phyloP scores from a whole-genome alignment of 2,329 filamentous ascomycete species.

The Neofusicoccum ribis region DNA sequence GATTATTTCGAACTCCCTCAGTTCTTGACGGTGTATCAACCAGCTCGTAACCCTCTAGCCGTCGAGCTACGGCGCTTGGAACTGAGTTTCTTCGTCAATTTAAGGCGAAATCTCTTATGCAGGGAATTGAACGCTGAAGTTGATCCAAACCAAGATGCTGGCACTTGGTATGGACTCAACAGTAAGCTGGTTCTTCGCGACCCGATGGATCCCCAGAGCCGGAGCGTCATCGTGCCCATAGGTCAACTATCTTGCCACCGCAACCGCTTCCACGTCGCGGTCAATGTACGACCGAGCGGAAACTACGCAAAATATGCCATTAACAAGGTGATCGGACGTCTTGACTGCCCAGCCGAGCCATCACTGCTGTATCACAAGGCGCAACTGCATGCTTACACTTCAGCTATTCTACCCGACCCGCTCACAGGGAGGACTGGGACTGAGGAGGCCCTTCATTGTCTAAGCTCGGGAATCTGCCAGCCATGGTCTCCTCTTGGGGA shows the following conservation, averaged over 20 bases:
- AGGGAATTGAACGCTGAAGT: slow-evolving; percentile 54
- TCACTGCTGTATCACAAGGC: slow-evolving; percentile 58
- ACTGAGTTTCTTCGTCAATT: slow-evolving; percentile 56
- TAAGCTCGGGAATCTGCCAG: slow-evolving; percentile 53
- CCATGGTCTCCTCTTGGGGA: slow-evolving; percentile 30
- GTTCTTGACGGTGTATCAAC: slow-evolving; percentile 52
- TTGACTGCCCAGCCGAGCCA: slow-evolving; percentile 61
- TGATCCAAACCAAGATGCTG: slow-evolving; percentile 53
- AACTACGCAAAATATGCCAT: slow-evolving; percentile 55
- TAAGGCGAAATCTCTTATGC: slow-evolving; percentile 45
- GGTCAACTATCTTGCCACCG: slow-evolving; percentile 38
- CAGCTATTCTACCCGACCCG: slow-evolving; percentile 57
- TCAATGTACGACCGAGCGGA: slow-evolving; percentile 40
- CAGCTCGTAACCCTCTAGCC: slow-evolving; percentile 31
- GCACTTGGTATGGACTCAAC: slow-evolving; percentile 59
- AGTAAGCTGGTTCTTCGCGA: slow-evolving; percentile 61
- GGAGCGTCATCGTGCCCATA: slow-evolving; percentile 57
- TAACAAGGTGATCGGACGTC: slow-evolving; percentile 54
- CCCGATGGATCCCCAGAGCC: slow-evolving; percentile 38
- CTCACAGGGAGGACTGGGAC: slow-evolving; percentile 61
- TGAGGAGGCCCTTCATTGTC: slow-evolving; percentile 57
- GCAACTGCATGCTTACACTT: slow-evolving; percentile 61
- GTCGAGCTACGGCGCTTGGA: slow-evolving; percentile 55
- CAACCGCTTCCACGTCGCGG: slow-evolving; percentile 44
- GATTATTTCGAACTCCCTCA: slow-evolving; percentile 48